Percentiles rank a stretch among this genome's conserved stretches.
Evolutionary conservation across 73 alveolate genomes (phyloP).

Genomic region (Diophrys appendiculata): DNA sequence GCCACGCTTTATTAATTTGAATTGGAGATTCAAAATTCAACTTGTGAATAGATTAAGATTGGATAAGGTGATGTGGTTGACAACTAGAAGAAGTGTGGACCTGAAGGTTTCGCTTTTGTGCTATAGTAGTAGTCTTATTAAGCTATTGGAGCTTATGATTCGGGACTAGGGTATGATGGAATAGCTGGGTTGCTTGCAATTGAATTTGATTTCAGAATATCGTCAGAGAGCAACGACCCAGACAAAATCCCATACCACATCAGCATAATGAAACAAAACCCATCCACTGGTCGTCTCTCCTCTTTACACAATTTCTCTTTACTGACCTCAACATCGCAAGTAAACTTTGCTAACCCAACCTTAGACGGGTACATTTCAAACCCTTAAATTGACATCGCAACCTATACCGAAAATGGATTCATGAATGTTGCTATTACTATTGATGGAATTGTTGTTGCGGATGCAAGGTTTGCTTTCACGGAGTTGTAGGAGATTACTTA

Average conservation of each 20-base stretch:
- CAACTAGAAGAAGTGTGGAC: not conserved
- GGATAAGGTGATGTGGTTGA: not conserved
- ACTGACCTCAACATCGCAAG: not conserved
- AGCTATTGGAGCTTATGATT: not conserved
- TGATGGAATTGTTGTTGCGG: not conserved
- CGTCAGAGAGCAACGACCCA: not conserved
- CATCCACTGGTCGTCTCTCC: slow-evolving; percentile 6
- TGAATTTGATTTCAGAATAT: slow-evolving; percentile 9
- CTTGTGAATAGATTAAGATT: no score
- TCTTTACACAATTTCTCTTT: not conserved
- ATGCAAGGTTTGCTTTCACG: not conserved
- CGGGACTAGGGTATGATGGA: slow-evolving; percentile 10
- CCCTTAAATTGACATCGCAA: not conserved
- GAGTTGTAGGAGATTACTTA: not conserved
- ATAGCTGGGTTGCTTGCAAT: slow-evolving; percentile 1
- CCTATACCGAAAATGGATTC: not conserved
- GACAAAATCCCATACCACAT: not conserved
- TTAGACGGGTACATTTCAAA: not conserved
- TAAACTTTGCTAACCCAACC: slow-evolving; percentile 4
- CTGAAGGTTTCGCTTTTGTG: slow-evolving; percentile 10
- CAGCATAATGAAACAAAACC: not conserved
- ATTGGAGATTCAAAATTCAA: no score
- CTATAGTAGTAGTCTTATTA: not conserved
- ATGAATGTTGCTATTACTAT: not conserved
- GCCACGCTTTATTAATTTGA: no score